phyloP scores from a whole-genome alignment of 1,139 yeast species.

The Meyerozyma carpophila region DNA sequence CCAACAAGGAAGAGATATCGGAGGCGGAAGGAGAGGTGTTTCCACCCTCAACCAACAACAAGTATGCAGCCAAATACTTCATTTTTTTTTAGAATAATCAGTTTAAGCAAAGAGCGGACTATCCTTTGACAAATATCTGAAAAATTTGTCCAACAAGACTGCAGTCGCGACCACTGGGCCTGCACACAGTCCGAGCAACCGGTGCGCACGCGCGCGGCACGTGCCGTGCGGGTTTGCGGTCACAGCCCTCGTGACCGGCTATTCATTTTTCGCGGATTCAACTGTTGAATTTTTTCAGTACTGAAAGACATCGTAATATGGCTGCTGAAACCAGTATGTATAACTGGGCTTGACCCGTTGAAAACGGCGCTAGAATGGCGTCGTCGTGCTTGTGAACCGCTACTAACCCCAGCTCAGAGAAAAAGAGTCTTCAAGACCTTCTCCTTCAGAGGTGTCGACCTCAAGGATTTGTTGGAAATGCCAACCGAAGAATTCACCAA shows the following conservation, averaged over 20 bases:
- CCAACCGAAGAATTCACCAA: constrained; percentile 96
- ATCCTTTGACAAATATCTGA: constrained; percentile 13
- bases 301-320: constrained; percentile 18
- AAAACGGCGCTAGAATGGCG: not conserved
- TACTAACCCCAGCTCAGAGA: constrained; percentile 53
- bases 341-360: not conserved
- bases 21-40: constrained; percentile 72
- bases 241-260: constrained; percentile 7
- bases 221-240: constrained; percentile 3
- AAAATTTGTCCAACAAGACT: not conserved
- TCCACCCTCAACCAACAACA: constrained; percentile 83
- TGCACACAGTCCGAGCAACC: not conserved
- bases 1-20: constrained; percentile 66
- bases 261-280: not conserved
- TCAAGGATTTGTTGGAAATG: constrained; percentile 89
- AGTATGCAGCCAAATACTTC: constrained; percentile 91
- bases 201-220: not conserved
- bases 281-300: not conserved
- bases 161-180: not conserved
- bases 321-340: constrained; percentile 43
- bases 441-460: constrained; percentile 98
- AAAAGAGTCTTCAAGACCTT: constrained; percentile 94
- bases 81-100: constrained; percentile 32
- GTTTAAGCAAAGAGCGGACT: constrained; percentile 21
- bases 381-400: not conserved